phyloP scores from a whole-genome alignment of 73 alveolate genomes.

The Paramecium octaurelia region DNA sequence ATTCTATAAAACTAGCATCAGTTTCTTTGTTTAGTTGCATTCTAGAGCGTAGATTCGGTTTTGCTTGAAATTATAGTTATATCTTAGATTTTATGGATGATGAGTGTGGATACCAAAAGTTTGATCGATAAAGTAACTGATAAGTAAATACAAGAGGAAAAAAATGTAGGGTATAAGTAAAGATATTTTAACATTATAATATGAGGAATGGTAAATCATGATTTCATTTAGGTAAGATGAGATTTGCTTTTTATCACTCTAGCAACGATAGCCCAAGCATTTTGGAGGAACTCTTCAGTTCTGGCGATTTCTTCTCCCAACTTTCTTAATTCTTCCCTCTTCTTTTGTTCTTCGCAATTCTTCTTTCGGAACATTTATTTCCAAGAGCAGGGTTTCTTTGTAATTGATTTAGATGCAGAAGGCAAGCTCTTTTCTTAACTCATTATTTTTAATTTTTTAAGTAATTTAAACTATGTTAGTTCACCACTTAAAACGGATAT shows the following conservation, averaged over 20 bases:
- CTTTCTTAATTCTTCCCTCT: not conserved
- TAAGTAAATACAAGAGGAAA: no score
- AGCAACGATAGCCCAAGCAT: constrained; percentile 1
- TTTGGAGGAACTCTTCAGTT: constrained; percentile 1
- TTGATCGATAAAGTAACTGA: not conserved
- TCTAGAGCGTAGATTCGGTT: not conserved
- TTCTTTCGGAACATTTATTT: not conserved
- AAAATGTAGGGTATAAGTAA: not conserved
- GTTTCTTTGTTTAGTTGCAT: not conserved
- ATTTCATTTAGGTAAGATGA: not conserved
- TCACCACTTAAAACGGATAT: not conserved
- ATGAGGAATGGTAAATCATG: not conserved
- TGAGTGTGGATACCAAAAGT: not conserved
- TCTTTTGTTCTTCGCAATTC: not conserved
- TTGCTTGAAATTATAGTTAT: no score
- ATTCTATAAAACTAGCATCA: not conserved
- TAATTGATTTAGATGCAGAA: not conserved
- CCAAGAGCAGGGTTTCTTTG: constrained; percentile 25
- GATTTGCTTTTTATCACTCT: not conserved
- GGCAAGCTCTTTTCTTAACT: not conserved
- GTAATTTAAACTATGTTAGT: not conserved
- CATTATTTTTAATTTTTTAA: not conserved
- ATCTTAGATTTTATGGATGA: not conserved
- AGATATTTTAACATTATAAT: not conserved
- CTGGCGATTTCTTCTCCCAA: not conserved